phyloP scores from a whole-genome alignment of 345 rosid species.

The Combretum micranthum region DNA sequence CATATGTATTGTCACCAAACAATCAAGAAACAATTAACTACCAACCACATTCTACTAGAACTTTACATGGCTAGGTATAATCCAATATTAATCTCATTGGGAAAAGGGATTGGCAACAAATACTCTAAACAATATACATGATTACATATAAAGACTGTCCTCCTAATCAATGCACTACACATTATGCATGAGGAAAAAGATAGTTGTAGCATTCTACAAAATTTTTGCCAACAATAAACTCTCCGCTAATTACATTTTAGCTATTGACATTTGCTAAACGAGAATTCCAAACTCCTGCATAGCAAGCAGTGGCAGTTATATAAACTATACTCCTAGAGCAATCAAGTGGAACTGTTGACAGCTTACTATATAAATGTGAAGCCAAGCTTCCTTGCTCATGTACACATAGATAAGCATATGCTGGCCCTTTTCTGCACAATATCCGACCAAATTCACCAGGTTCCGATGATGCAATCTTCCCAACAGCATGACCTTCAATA shows the following conservation, averaged over 20 bases:
- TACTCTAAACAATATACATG: neutral
- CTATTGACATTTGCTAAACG: neutral
- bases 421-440: slow-evolving; percentile 93
- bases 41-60: no score
- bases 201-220: neutral
- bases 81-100: no score
- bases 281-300: neutral
- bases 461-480: slow-evolving; percentile 98
- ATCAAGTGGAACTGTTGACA: slow-evolving; percentile 5
- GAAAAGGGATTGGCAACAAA: no score
- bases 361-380: slow-evolving; percentile 90
- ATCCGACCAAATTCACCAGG: slow-evolving; percentile 91
- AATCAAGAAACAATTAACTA: no score
- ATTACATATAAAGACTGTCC: neutral
- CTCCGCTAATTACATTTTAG: no score
- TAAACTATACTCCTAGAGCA: no score
- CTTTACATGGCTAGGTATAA: no score
- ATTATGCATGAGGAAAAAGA: neutral
- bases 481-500: slow-evolving; percentile 74
- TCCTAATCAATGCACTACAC: neutral
- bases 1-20: no score
- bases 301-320: neutral
- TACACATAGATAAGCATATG: slow-evolving; percentile 93
- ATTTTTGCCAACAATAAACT: neutral
- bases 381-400: slow-evolving; percentile 97